Percentiles rank a stretch among this genome's conserved stretches.
These are phyloP conservation scores for Trametes sanguinea DNA, from an alignment of 768 basidiomycete genomes.

Conservation along the genomic window DNA sequence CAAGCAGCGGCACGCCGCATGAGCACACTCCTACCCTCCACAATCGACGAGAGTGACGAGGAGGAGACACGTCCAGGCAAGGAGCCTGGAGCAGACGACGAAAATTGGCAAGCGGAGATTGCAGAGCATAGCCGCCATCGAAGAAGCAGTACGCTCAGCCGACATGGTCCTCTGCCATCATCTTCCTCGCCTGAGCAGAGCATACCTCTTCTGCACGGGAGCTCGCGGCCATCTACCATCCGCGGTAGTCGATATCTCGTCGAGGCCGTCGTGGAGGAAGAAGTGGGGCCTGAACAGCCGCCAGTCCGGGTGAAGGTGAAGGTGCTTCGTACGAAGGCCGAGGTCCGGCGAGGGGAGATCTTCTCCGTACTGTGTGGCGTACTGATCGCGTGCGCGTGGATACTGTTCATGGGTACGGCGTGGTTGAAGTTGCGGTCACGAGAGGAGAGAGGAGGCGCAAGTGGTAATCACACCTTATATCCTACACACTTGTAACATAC, in stretches of 20 bases:
- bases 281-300: not conserved
- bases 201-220: slow-evolving; percentile 27
- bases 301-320: slow-evolving; percentile 7
- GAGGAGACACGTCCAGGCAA: slow-evolving; percentile 4
- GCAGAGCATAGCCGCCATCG: slow-evolving; percentile 6
- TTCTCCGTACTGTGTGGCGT: slow-evolving; percentile 46
- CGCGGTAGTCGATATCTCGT: slow-evolving; percentile 27
- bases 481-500: not conserved
- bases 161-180: slow-evolving; percentile 19
- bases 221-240: slow-evolving; percentile 21
- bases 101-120: slow-evolving; percentile 17
- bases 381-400: slow-evolving; percentile 58
- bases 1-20: slow-evolving; percentile 24
- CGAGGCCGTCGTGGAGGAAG: slow-evolving; percentile 1
- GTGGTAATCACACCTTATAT: not conserved
- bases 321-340: slow-evolving; percentile 26
- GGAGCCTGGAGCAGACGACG: slow-evolving; percentile 17
- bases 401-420: slow-evolving; percentile 63
- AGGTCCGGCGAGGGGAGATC: slow-evolving; percentile 46
- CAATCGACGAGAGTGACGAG: slow-evolving; percentile 16
- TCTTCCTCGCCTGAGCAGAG: slow-evolving; percentile 23
- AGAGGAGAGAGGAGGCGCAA: slow-evolving; percentile 34
- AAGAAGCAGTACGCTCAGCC: slow-evolving; percentile 11
- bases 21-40: slow-evolving; percentile 21
- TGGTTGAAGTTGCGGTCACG: slow-evolving; percentile 55